Base-by-base conservation (phyloP, 2,329 filamentous ascomycete genomes). In the Stachybotrys echinatus region DNA sequence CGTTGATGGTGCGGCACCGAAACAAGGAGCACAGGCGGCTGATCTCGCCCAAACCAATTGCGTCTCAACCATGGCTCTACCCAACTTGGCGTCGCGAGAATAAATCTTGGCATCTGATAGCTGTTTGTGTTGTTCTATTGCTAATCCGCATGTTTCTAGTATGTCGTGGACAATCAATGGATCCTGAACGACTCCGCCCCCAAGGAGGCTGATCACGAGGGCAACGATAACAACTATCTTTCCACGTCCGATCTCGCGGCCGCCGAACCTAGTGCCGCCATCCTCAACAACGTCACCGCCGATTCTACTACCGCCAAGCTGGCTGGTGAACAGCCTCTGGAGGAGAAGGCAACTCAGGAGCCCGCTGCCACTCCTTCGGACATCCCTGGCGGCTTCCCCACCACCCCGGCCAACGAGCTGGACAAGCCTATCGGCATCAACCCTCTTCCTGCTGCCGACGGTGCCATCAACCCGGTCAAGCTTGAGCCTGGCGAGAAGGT, bases 141-240 rank as follows among this genome's bases (percentile, higher is more conserved):
- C n/a, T n/a, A n/a, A n/a, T n/a, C n/a, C n/a, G n/a, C n/a, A n/a
- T n/a, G n/a, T 45, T 20, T 61, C 49, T 67, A 96, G 92, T 99
- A 96, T 69, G 88, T 99, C 61, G 92, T 96, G 58, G 90, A 99
- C 79, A 89, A 88, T 59, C 82, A 81, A 60, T 99, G 94, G 94
- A 84, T 84, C 47, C 88, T 85, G 67, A 92, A 96, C 71, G 83
- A 85, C 61, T 83, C 84, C 52, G 87, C 85, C 40, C 88, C 88
- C 52, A 85, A 87, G 71, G 92, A 96, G 73, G 82, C 83, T 63
- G 92, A 96, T 76, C 79, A 81, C 57, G 77, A 84, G 62, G 87
- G 88, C 62, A 96, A 92, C 79, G 77, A 91, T 61, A 97, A 97
- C 80, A 97, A 97, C 82, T 84, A 96, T 56, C 80, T 99, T 50